Percentiles rank a stretch among this genome's conserved stretches.
Evolutionary conservation across 1,139 yeast genomes (phyloP).

Genomic region (Debaryomyces sp.): DNA sequence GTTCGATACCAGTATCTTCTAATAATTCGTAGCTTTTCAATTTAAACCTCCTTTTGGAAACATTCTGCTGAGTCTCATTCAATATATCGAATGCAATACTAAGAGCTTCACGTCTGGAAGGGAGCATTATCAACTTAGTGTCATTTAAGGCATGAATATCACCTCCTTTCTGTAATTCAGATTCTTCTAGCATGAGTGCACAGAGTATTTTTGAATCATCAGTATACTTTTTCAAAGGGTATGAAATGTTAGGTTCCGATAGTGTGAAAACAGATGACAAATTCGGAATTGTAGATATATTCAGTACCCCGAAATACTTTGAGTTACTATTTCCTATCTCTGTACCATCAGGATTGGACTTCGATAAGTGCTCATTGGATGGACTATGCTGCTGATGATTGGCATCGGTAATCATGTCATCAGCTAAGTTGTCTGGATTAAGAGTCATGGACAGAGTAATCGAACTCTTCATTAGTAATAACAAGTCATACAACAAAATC

Average conservation of each 20-base stretch:
- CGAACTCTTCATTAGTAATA: constrained; percentile 55
- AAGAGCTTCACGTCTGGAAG: constrained; percentile 20
- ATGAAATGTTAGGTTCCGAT: constrained; percentile 36
- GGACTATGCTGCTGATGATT: constrained; percentile 8
- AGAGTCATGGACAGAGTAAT: constrained; percentile 25
- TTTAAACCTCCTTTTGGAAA: constrained; percentile 23
- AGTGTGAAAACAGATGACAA: constrained; percentile 31
- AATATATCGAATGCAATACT: constrained; percentile 26
- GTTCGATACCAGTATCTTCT: constrained; percentile 62
- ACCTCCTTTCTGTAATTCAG: constrained; percentile 36
- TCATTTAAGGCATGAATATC: constrained; percentile 38
- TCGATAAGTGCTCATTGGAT: constrained; percentile 5
- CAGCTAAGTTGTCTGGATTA: constrained; percentile 15
- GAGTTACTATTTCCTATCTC: neutral
- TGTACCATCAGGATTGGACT: constrained; percentile 5
- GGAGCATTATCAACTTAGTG: constrained; percentile 25
- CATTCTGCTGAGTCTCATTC: constrained; percentile 6
- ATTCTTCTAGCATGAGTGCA: constrained; percentile 35
- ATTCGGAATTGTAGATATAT: constrained; percentile 1
- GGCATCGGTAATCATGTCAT: constrained; percentile 17
- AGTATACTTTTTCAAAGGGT: constrained; percentile 26
- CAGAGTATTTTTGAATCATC: constrained; percentile 27
- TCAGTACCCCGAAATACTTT: neutral
- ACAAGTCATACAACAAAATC: constrained; percentile 63
- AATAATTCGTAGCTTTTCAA: constrained; percentile 61